Evolutionary conservation across 2,329 filamentous ascomycete species (phyloP).

Genomic region (Teratosphaeria destructans): DNA sequence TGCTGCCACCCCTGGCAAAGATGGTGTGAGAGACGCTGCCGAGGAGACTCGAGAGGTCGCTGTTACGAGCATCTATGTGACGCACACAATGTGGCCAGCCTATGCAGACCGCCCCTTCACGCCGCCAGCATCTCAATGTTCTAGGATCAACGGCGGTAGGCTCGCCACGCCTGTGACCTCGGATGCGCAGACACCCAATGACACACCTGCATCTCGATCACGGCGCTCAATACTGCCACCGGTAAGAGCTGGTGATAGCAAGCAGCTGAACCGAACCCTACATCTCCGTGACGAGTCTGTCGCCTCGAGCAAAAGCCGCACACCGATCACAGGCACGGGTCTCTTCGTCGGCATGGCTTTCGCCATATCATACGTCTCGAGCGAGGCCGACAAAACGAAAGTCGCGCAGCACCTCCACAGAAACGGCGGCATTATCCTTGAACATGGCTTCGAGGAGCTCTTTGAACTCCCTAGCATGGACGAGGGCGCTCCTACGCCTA

Average conservation of each 20-base stretch:
- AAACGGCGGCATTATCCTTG: conserved; percentile 62
- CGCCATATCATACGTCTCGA: conserved; percentile 62
- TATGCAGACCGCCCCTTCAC: conserved; percentile 30
- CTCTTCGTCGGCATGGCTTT: conserved; percentile 79
- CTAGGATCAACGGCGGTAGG: conserved; percentile 4
- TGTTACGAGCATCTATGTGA: conserved; percentile 34
- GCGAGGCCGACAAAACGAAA: conserved; percentile 45
- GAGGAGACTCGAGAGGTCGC: conserved; percentile 28
- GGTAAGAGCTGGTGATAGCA: conserved; percentile 2
- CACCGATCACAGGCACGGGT: conserved; percentile 15
- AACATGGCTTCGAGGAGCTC: conserved; percentile 69
- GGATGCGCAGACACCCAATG: conserved; percentile 23
- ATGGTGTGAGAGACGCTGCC: conserved; percentile 1
- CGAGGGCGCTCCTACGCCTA: conserved; percentile 10
- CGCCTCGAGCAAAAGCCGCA: conserved; percentile 6
- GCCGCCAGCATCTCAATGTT: conserved; percentile 6
- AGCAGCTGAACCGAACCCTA: conserved; percentile 4
- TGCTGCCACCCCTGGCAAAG: conserved; percentile 1
- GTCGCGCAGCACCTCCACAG: conserved; percentile 54
- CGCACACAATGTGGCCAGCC: conserved; percentile 31
- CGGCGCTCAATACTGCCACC: conserved; percentile 27
- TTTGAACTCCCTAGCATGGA: conserved; percentile 47
- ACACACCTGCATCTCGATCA: conserved; percentile 40
- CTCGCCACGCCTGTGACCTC: conserved; percentile 16
- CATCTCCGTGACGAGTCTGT: conserved; percentile 19